Base-by-base conservation (phyloP, 495 filamentous ascomycete genomes). In the Penicillium bialowiezense region DNA sequence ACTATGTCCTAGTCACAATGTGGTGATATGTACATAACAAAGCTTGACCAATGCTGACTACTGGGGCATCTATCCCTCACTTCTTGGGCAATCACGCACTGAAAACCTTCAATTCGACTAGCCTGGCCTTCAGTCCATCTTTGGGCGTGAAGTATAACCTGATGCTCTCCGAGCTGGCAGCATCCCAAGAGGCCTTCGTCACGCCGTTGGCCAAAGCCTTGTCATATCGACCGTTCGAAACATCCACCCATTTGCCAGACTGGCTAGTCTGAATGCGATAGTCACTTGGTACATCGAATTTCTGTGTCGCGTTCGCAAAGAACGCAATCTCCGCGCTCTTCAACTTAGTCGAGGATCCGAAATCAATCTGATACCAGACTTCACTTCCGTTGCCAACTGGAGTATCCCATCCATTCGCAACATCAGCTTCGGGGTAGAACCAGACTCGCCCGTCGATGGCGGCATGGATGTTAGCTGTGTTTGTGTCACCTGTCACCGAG, bases 381-480 rank as follows among this genome's bases (percentile, higher is more conserved):
- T 57, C 54, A 13, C 51, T 54, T 1, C 58, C 58, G 28, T 54
- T 50, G 9, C 58, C 58, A 14, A 33, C 51, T 0, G 58, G 58
- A 5, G 54, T 56, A 13, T 55, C 54, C 58, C 58, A 61, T 41
- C 58, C 54, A 42, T 61, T 61, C 12, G 51, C 48, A 32, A 61
- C 42, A 10, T 52, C 48, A 18, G 42, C 6, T 24, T 56, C 41
- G 3, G 54, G 58, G 48, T 48, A 61, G 51, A 61, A 57, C 52
- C 52, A 62, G 19, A 59, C 43, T 3, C 55, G 52, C 0, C 59
- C 62, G 41, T 68, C 62, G 43, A 65, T 65, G 18, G 62, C 62
- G 17, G 43, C 50, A 23, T 63, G 62, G 14, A 63, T 48, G 6
- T 32, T 29, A 7, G 58, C 48, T 3, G 52, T 37, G 9, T 60